Conservation (phyloP, 768 basidiomycete species). For the Tylopilus vinaceipallidus region DNA sequence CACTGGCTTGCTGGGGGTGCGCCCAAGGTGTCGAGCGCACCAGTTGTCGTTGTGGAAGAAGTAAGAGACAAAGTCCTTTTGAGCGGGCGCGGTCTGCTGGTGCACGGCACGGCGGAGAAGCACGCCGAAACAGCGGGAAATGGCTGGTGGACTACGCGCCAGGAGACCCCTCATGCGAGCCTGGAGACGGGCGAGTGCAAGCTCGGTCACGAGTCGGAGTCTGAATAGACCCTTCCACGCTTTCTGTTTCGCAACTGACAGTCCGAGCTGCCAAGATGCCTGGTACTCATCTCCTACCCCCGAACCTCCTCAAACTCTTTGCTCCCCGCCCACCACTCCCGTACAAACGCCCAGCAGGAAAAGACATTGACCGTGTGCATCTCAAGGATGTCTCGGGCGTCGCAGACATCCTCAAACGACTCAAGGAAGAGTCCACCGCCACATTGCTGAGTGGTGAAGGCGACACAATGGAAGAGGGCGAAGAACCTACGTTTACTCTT, state of each 20-base stretch:
- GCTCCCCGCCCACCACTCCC: conserved; percentile 89
- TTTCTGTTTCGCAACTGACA: conserved; percentile 8
- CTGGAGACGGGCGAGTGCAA: too few relatives aligned
- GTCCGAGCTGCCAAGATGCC: conserved; percentile 36
- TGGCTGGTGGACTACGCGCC: conserved; percentile 6
- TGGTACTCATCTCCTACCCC: conserved; percentile 88
- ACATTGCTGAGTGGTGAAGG: conserved; percentile 56
- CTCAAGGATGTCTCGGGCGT: conserved; percentile 74
- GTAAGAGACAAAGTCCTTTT: conserved; percentile 45
- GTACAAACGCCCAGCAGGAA: conserved; percentile 82
- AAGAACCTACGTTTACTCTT: conserved; percentile 76
- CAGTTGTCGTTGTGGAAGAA: conserved; percentile 65
- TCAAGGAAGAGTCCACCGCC: conserved; percentile 78
- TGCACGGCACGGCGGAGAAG: background rate
- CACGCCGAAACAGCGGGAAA: conserved; percentile 13
- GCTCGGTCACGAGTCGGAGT: conserved; percentile 34
- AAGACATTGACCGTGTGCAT: conserved; percentile 72
- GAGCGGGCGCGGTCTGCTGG: conserved; percentile 17
- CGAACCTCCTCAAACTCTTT: conserved; percentile 95
- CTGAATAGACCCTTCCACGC: conserved; percentile 22
- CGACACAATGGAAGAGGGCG: conserved; percentile 80
- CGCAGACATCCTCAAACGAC: conserved; percentile 63
- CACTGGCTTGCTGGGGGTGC: conserved; percentile 11
- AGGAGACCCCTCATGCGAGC: too few relatives aligned
- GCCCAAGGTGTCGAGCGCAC: conserved; percentile 28